Evolutionary conservation across 208 protist genomes (phyloP).

Genomic region (Leptomonas pyrrhocoris): DNA sequence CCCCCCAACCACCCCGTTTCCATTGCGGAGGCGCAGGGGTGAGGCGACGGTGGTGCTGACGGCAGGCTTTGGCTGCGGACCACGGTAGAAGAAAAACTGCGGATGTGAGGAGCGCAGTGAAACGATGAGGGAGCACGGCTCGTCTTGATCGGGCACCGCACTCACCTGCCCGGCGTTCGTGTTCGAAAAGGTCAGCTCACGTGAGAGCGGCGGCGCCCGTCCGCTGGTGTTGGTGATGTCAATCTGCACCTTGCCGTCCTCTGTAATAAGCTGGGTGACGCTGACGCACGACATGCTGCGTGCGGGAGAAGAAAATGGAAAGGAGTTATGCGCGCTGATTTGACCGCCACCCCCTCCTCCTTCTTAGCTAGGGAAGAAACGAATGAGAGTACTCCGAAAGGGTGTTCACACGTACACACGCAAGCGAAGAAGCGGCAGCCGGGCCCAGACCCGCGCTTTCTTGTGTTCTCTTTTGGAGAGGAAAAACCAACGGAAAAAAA

Average conservation of each 20-base stretch:
- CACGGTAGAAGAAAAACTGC: constrained; percentile 50
- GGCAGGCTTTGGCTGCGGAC: neutral
- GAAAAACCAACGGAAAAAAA: no score
- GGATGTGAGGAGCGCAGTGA: constrained; percentile 73
- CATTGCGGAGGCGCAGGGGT: constrained; percentile 3
- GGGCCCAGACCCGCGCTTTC: no score
- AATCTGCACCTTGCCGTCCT: constrained; percentile 38
- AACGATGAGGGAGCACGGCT: constrained; percentile 61
- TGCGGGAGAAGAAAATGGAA: neutral
- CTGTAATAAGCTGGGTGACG: constrained; percentile 36
- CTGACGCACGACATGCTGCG: constrained; percentile 34
- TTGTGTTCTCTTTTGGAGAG: no score
- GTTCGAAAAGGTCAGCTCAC: neutral
- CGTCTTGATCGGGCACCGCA: constrained; percentile 22
- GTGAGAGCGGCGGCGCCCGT: neutral
- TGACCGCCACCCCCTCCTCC: no score
- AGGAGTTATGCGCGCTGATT: no score
- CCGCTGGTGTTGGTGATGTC: constrained; percentile 42
- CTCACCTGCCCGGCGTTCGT: neutral
- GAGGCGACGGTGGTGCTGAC: constrained; percentile 5
- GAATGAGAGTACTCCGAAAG: no score
- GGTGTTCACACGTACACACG: no score
- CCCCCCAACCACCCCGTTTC: neutral
- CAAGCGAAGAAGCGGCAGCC: no score
- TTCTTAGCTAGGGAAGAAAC: no score